Evolutionary conservation across 2,329 filamentous ascomycete species (phyloP).

Genomic region (Alternaria alternata): DNA sequence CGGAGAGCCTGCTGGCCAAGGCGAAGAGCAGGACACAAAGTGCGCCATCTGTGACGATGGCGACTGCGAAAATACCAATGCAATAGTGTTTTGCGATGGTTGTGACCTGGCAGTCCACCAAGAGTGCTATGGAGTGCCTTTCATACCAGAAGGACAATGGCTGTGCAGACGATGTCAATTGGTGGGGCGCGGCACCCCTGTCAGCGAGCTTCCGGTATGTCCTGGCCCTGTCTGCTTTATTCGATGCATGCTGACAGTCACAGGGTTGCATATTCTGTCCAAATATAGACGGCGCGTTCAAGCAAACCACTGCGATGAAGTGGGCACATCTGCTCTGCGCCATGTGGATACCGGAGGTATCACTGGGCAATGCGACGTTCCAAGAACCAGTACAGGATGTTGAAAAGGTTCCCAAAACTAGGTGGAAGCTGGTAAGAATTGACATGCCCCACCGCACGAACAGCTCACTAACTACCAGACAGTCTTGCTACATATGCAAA

Average conservation of each 20-base stretch:
- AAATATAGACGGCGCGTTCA: slow-evolving; percentile 96
- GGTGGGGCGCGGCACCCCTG: slow-evolving; percentile 87
- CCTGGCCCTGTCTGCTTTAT: background rate
- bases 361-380: slow-evolving; percentile 92
- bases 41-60: slow-evolving; percentile 98
- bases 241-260: slow-evolving; percentile 26
- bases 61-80: slow-evolving; percentile 99
- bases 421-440: slow-evolving; percentile 77
- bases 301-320: slow-evolving; percentile 94
- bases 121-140: slow-evolving; percentile 98
- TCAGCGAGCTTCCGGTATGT: slow-evolving; percentile 58
- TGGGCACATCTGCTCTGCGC: slow-evolving; percentile 97
- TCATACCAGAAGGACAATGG: slow-evolving; percentile 99
- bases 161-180: slow-evolving; percentile 96
- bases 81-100: slow-evolving; percentile 98
- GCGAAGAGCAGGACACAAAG: slow-evolving; percentile 96
- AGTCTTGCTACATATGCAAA: slow-evolving; percentile 92
- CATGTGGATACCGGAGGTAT: slow-evolving; percentile 98
- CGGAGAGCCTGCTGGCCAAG: slow-evolving; percentile 79
- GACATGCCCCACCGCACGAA: background rate
- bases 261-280: slow-evolving; percentile 90
- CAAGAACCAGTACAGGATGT: slow-evolving; percentile 99
- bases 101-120: slow-evolving; percentile 98
- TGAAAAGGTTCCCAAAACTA: slow-evolving; percentile 92
- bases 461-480: slow-evolving; percentile 22